Percentiles rank a stretch among this genome's conserved stretches.
phyloP scores from a whole-genome alignment of 805 yeast genomes.

The Wickerhamomyces mucosus region DNA sequence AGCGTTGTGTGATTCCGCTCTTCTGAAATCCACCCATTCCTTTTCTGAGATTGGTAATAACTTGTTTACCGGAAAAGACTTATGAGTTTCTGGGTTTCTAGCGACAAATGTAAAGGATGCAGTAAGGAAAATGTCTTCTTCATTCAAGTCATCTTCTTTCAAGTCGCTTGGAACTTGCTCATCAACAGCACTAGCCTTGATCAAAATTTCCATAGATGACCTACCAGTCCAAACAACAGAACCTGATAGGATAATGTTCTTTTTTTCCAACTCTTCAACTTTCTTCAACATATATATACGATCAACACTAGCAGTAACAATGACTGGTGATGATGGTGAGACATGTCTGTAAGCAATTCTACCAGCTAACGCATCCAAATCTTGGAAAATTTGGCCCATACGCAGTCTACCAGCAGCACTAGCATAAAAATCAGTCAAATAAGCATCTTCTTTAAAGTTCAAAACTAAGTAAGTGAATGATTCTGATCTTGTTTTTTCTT shows the following conservation, averaged over 20 bases:
- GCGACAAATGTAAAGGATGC: conserved; percentile 96
- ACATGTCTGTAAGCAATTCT: conserved; percentile 88
- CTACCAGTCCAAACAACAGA: conserved; percentile 90
- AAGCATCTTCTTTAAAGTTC: conserved; percentile 78
- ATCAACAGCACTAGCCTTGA: conserved; percentile 74
- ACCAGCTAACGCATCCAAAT: conserved; percentile 89
- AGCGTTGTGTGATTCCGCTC: conserved; percentile 86
- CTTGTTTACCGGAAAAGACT: conserved; percentile 77
- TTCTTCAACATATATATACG: conserved; percentile 80
- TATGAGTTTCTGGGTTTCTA: conserved; percentile 87
- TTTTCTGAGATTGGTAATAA: conserved; percentile 63
- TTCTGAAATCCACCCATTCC: conserved; percentile 76
- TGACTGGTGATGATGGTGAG: conserved; percentile 91
- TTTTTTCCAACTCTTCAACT: conserved; percentile 65
- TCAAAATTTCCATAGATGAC: conserved; percentile 91
- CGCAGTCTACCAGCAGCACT: conserved; percentile 87
- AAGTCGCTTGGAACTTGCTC: conserved; percentile 42
- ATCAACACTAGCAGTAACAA: conserved; percentile 93
- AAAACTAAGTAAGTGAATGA: conserved; percentile 61
- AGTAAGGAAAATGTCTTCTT: conserved; percentile 65
- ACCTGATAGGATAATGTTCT: conserved; percentile 81
- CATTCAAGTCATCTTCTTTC: conserved; percentile 47
- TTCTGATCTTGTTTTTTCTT: conserved; percentile 68
- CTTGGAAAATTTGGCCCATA: conserved; percentile 91
- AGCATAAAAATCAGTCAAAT: conserved; percentile 79